Base-by-base conservation (phyloP, 495 filamentous ascomycete species). In the Tricharina praecox region DNA sequence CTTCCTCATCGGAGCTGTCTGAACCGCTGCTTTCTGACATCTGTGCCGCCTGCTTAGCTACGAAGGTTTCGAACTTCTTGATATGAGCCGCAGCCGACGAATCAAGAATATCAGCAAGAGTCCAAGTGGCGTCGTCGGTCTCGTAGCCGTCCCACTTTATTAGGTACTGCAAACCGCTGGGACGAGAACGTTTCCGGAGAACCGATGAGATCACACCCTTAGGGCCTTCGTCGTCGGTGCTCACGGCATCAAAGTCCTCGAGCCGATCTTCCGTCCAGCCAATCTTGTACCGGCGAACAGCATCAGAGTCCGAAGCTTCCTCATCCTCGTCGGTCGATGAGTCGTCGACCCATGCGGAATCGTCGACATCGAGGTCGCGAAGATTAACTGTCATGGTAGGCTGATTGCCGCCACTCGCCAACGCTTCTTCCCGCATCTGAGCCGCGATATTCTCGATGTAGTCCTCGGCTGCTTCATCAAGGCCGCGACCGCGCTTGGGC, bases 381-480 rank as follows among this genome's bases (percentile, higher is more conserved):
- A 33, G 25, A 33, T 18, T 1, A 18, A 1, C n/a, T 1, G 20
- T 19, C 30, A 23, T 46, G 10, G n/a, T 3, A 33, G 18, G 11
- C 24, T 33, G 26, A 13, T 40, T 35, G 30, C 40, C 38, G 3
- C 23, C 39, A 21, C 47, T 47, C 18, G 48, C 51, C 3, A 25
- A 19, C 16, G 34, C 47, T 13, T 59, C 56, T 2, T 42, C 48
- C 16, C 42, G 50, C 32, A 59, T 49, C 3, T 49, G 49, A 9
- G 50, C 56, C 0, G 48, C 30, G 15, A 86, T 75, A 56, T 92
- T 86, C 48, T 72, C 74, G 45, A 86, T 78, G 53, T 92, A 90
- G 56, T 93, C 85, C 2, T 72, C 73, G 18, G 82, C 38, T 2
- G 76, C 66, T 35, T 50, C 50, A 4, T 39, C 24, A 4, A 16